These are phyloP conservation scores for Ustilago sp. DNA, from an alignment of 1,284 basidiomycete genomes.

Conservation along the genomic window DNA sequence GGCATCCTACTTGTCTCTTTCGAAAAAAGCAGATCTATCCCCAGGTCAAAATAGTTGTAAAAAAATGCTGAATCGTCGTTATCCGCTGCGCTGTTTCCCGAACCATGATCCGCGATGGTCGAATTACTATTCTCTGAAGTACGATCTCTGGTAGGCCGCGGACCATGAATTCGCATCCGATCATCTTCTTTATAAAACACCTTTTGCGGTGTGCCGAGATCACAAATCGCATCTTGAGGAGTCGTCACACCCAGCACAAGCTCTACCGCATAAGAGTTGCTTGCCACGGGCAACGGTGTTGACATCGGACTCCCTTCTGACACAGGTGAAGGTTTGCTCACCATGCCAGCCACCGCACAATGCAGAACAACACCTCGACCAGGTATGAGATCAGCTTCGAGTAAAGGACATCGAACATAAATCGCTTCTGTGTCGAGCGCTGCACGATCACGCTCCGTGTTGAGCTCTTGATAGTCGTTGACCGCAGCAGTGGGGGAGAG, in stretches of 20 bases:
- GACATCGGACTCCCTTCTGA: neutral
- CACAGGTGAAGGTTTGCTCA: conserved; percentile 17
- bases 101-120: conserved; percentile 12
- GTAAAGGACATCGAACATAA: conserved; percentile 30
- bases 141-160: neutral
- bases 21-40: conserved; percentile 50
- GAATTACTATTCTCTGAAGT: conserved; percentile 22
- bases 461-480: conserved; percentile 28
- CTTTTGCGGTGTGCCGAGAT: conserved; percentile 46
- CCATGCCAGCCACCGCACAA: conserved; percentile 21
- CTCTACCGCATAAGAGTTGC: conserved; percentile 17
- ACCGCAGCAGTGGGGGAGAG: conserved; percentile 33
- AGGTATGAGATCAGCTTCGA: conserved; percentile 29
- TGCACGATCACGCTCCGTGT: conserved; percentile 39
- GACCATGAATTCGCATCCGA: conserved; percentile 38
- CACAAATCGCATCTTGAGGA: conserved; percentile 48
- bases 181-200: conserved; percentile 56
- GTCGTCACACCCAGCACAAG: conserved; percentile 43
- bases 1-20: conserved; percentile 26
- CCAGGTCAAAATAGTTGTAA: conserved; percentile 59
- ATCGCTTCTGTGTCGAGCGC: conserved; percentile 44
- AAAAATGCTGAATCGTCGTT: conserved; percentile 46
- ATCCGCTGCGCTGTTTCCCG: conserved; percentile 11
- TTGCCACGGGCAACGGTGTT: conserved; percentile 5
- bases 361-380: conserved; percentile 27